These are phyloP conservation scores for Fistulinella cinereoalba DNA, from an alignment of 1,284 basidiomycete genomes.

Conservation along the genomic window DNA sequence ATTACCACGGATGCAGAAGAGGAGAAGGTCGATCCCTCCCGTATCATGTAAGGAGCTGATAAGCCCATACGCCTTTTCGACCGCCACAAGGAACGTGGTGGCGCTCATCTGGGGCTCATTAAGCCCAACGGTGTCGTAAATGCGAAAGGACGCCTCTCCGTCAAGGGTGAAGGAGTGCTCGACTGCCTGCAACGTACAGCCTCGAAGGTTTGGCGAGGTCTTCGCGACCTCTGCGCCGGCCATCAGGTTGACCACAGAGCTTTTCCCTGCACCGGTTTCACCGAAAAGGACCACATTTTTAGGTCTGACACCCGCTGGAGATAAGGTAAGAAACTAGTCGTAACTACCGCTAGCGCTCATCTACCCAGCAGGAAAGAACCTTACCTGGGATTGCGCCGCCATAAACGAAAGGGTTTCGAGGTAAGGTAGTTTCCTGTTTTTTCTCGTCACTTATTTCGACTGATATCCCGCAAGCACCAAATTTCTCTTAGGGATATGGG, in stretches of 20 bases:
- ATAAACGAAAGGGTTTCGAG: not conserved
- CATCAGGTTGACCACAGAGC: not conserved
- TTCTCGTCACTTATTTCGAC: no score
- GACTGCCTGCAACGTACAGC: not conserved
- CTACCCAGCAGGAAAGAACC: not conserved
- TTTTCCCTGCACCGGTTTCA: not conserved
- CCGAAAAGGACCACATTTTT: not conserved
- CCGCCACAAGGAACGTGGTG: not conserved
- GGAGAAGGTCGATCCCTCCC: constrained; percentile 5
- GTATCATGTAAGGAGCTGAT: not conserved
- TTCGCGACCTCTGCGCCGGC: no score
- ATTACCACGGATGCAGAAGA: not conserved
- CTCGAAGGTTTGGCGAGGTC: not conserved
- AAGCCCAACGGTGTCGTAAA: not conserved
- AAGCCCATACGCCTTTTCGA: constrained; percentile 1
- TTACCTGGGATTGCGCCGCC: not conserved
- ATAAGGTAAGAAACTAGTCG: not conserved
- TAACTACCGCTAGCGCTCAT: not conserved
- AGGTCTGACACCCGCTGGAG: not conserved
- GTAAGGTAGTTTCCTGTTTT: no score
- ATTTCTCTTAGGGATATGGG: no score
- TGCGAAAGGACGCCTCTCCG: not conserved
- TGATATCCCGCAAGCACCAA: no score
- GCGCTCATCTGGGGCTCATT: not conserved
- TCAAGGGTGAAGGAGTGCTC: not conserved